Conservation (phyloP, 768 basidiomycete species). For the Leccinum disarticulatum region DNA sequence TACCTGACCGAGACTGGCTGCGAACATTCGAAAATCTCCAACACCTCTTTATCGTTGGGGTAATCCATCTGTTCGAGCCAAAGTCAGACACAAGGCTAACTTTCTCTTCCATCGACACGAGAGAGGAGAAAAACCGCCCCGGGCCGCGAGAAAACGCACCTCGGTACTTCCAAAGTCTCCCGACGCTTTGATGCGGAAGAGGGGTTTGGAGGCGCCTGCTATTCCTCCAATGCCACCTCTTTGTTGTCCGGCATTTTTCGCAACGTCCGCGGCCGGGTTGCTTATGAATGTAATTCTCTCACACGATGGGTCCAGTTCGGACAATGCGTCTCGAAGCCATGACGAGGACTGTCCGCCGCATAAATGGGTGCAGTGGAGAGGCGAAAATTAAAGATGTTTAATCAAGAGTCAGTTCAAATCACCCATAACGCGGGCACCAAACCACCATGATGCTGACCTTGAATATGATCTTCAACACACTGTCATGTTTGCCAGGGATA, state of each 20-base stretch:
- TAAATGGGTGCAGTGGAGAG: background rate
- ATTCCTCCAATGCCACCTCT: conserved; percentile 9
- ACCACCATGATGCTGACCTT: conserved; percentile 48
- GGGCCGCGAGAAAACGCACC: conserved; percentile 38
- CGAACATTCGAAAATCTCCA: conserved; percentile 86
- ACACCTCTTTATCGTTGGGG: conserved; percentile 86
- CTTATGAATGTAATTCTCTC: conserved; percentile 83
- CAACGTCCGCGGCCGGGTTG: conserved; percentile 50
- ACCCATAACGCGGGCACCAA: background rate
- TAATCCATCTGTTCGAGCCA: conserved; percentile 80
- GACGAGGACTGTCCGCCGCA: conserved; percentile 58
- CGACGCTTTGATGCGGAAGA: conserved; percentile 76
- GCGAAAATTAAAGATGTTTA: background rate
- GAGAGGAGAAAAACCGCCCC: background rate
- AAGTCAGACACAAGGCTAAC: background rate
- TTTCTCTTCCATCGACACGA: background rate
- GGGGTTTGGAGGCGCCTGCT: conserved; percentile 40
- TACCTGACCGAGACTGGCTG: conserved; percentile 71
- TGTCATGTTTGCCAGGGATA: conserved; percentile 26
- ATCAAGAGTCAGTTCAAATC: background rate
- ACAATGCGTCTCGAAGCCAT: conserved; percentile 90
- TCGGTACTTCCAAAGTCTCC: conserved; percentile 87
- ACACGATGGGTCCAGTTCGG: conserved; percentile 87
- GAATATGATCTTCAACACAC: conserved; percentile 80
- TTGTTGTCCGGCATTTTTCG: conserved; percentile 9